Evolutionary conservation across 2,329 filamentous ascomycete species (phyloP).

Genomic region (Hypoxylon sp.): DNA sequence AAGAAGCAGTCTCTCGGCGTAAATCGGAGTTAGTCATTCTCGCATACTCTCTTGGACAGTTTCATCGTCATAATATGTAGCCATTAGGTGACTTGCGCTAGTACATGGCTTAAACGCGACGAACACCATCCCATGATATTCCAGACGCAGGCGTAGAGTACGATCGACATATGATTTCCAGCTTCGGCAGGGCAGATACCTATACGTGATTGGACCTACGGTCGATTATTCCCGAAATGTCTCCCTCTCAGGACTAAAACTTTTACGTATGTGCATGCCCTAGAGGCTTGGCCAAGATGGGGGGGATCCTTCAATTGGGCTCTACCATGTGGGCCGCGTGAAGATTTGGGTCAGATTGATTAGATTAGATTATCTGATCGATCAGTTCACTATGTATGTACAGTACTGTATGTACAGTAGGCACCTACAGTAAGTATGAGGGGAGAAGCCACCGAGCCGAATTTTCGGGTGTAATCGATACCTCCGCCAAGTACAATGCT

Average conservation of each 20-base stretch:
- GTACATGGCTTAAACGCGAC: neutral
- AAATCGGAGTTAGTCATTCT: neutral
- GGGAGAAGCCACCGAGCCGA: slow-evolving; percentile 8
- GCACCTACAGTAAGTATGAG: too few species aligned
- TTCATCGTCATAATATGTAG: neutral
- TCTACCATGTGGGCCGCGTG: neutral
- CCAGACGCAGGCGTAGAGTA: too few species aligned
- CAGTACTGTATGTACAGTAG: too few species aligned
- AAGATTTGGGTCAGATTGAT: slow-evolving; percentile 49
- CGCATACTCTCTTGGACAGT: neutral
- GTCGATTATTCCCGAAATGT: neutral
- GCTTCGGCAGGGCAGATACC: too few species aligned
- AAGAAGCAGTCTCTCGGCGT: neutral
- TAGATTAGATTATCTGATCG: slow-evolving; percentile 50
- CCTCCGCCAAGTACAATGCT: neutral
- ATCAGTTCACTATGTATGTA: slow-evolving; percentile 20
- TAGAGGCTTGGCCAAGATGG: slow-evolving; percentile 27
- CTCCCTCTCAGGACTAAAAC: neutral
- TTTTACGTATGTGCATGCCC: slow-evolving; percentile 18
- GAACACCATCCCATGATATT: too few species aligned
- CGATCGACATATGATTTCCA: too few species aligned
- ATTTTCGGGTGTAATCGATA: slow-evolving; percentile 9
- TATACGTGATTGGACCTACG: slow-evolving; percentile 63
- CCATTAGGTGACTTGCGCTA: neutral
- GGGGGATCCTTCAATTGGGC: neutral